Evolutionary conservation across 1,284 basidiomycete species (phyloP).

Genomic region (Ceratobasidium sp.): DNA sequence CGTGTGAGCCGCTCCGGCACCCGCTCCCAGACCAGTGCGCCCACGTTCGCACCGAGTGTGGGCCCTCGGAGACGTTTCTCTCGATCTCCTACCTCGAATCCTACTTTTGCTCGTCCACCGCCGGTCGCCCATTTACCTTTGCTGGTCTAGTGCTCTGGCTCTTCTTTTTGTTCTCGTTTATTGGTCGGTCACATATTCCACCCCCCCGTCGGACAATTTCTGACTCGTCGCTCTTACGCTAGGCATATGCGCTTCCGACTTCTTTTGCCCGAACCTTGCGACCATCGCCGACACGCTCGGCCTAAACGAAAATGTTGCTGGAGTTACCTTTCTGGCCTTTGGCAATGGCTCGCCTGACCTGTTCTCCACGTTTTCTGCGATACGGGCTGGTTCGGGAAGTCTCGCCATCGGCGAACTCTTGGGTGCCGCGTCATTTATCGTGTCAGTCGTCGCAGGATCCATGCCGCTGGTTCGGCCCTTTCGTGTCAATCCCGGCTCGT

Average conservation of each 20-base stretch:
- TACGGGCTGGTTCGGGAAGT: constrained; percentile 84
- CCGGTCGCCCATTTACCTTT: constrained; percentile 66
- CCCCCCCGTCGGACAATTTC: not conserved
- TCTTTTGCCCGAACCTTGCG: constrained; percentile 93
- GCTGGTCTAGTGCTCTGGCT: constrained; percentile 74
- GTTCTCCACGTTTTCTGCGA: constrained; percentile 94
- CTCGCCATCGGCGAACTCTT: constrained; percentile 94
- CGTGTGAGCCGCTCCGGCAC: constrained; percentile 69
- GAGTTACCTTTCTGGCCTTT: constrained; percentile 92
- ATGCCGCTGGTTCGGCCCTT: constrained; percentile 97
- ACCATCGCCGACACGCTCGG: constrained; percentile 84
- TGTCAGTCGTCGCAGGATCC: constrained; percentile 92
- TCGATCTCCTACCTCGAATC: constrained; percentile 69
- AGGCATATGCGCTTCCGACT: constrained; percentile 92
- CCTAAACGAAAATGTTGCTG: constrained; percentile 87
- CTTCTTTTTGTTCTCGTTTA: constrained; percentile 78
- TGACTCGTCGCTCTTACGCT: constrained; percentile 56
- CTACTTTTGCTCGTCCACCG: constrained; percentile 70
- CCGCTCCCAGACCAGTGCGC: constrained; percentile 66
- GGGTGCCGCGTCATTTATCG: constrained; percentile 94
- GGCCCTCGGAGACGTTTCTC: constrained; percentile 65
- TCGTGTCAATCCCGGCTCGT: constrained; percentile 78
- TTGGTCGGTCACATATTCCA: constrained; percentile 19
- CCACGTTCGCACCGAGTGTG: constrained; percentile 65
- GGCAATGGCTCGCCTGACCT: constrained; percentile 93